Conservation (phyloP, 768 basidiomycete genomes). For the Ramaria sp. region DNA sequence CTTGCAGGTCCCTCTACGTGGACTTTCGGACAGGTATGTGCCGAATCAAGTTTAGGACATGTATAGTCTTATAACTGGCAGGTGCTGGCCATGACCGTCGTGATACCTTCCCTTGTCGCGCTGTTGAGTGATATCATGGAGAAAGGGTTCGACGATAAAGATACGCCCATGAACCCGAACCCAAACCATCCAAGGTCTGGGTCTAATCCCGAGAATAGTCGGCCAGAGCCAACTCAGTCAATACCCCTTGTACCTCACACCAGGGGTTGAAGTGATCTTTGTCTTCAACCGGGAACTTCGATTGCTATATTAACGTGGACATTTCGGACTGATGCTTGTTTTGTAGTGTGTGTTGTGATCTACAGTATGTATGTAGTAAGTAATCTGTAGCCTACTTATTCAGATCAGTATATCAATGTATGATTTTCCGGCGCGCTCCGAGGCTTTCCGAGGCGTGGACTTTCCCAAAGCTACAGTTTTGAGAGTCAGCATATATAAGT, state of each 20-base stretch:
- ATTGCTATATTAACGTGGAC: no score
- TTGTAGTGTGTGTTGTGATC: no score
- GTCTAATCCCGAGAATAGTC: no score
- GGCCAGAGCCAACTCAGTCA: no score
- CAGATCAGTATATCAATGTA: no score
- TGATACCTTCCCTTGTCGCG: background rate
- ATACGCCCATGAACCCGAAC: background rate
- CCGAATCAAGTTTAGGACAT: background rate
- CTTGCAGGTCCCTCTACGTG: background rate
- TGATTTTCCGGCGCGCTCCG: no score
- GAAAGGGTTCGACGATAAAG: background rate
- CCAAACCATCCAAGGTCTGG: background rate
- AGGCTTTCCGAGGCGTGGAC: background rate
- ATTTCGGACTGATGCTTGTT: no score
- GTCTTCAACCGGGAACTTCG: no score
- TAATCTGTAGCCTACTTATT: no score
- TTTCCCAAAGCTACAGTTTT: background rate
- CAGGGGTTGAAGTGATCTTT: no score
- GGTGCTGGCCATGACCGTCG: background rate
- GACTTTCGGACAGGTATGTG: conserved; percentile 1
- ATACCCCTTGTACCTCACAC: no score
- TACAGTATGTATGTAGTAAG: no score
- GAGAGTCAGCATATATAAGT: background rate
- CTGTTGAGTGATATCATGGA: background rate
- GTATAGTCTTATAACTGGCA: background rate